Conservation (phyloP, 2,329 filamentous ascomycete species). For the Didymella sp. region DNA sequence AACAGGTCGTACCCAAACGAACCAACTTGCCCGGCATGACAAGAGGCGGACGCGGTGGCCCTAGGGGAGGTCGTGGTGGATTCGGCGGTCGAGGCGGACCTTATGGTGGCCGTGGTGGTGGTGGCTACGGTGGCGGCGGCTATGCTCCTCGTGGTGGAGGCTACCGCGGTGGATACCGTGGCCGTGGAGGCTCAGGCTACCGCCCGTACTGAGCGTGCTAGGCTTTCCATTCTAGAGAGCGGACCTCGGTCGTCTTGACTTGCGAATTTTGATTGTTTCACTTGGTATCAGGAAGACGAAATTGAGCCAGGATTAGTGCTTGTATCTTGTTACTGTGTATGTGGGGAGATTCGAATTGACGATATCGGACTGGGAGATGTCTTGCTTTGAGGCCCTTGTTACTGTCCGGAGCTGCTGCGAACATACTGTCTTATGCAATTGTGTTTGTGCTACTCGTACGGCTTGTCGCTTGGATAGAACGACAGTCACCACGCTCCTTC, state of each 20-base stretch:
- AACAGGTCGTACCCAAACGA: slow-evolving; percentile 83
- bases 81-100: slow-evolving; percentile 59
- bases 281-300: not conserved
- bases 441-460: too few relatives aligned
- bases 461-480: too few relatives aligned
- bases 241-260: slow-evolving; percentile 22
- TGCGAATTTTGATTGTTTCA: not conserved
- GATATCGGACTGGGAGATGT: not conserved
- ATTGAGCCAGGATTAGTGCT: not conserved
- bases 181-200: slow-evolving; percentile 40
- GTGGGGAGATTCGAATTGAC: not conserved
- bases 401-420: too few relatives aligned
- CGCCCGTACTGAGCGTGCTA: slow-evolving; percentile 37
- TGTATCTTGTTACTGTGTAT: slow-evolving; percentile 9
- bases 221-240: not conserved
- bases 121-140: slow-evolving; percentile 51
- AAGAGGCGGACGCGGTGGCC: slow-evolving; percentile 71
- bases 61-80: slow-evolving; percentile 59
- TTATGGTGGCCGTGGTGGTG: slow-evolving; percentile 52
- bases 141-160: slow-evolving; percentile 56
- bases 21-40: slow-evolving; percentile 97
- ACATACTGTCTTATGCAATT: not conserved
- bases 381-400: not conserved
- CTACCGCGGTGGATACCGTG: slow-evolving; percentile 50
- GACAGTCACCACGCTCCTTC: not conserved